Percentiles rank a stretch among this genome's conserved stretches.
phyloP scores from a whole-genome alignment of 495 filamentous ascomycete genomes.

The Penicillium cataractarum region DNA sequence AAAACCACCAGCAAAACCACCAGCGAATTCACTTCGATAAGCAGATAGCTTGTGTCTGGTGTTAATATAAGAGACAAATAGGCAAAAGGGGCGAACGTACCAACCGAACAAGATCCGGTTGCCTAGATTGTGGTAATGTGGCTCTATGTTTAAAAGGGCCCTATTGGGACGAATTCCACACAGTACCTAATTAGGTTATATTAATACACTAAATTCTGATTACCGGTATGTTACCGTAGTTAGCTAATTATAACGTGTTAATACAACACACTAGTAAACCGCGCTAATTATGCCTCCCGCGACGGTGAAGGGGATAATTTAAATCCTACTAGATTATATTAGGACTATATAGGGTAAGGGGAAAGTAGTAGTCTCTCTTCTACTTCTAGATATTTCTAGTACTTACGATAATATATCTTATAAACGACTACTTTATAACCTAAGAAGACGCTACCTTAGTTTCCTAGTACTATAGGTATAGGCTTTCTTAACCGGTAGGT shows the following conservation, averaged over 20 bases:
- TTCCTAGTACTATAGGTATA: neutral
- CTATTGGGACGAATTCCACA: neutral
- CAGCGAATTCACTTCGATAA: neutral
- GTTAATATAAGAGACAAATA: neutral
- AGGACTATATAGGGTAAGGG: neutral
- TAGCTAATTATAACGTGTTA: too few relatives aligned
- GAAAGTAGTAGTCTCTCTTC: neutral
- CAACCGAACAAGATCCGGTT: neutral
- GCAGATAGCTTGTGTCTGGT: neutral
- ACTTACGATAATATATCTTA: neutral
- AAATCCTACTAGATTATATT: too few relatives aligned
- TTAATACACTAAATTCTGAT: too few relatives aligned
- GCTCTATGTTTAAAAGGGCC: neutral
- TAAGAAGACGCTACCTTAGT: neutral
- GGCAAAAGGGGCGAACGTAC: neutral
- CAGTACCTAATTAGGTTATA: neutral
- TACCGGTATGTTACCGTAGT: too few relatives aligned
- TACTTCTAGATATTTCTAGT: neutral
- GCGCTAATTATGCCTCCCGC: neutral
- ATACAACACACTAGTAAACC: neutral
- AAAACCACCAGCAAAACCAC: too few relatives aligned
- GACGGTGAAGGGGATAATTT: neutral
- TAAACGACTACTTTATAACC: neutral
- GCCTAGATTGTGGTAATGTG: too few relatives aligned
- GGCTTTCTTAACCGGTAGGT: neutral